Evolutionary conservation across 768 basidiomycete species (phyloP), one percentile per base, ranked within the genome.

Genomic region (Gloeophyllum trabeum): DNA sequence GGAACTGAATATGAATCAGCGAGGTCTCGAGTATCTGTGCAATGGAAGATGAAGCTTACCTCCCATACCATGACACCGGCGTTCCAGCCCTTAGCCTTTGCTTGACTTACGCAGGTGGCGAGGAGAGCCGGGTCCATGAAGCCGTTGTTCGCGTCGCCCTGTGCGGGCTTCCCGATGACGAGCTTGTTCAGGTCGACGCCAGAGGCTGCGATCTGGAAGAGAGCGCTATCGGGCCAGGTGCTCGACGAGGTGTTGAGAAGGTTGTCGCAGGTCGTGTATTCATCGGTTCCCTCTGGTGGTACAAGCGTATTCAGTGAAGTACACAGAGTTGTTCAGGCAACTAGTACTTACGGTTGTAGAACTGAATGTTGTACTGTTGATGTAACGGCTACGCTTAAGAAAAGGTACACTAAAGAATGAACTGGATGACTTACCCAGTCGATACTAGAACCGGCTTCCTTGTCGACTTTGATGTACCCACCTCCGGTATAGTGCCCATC

Each of bases 91-190:
- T 55, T 51, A 6, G 35, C 42, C 38, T 56, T 52, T 1, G 63
- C 65, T 51, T 62, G 55, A 7, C 36, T 43, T 20, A 65, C 55
- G 47, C 65, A 67, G 10, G 37, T 43, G 10, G 49, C 48, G 16
- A 67, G 47, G 13, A 50, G 49, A 7, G 46, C 43, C 2, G 60
- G 46, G 35, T 44, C 46, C 51, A 67, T 59, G 48, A 60, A 67
- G 23, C 54, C 55, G 40, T 61, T 64, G 20, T 45, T 48, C 0
- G 62, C 62, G 22, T 54, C 59, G 4, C 40, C 56, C 2, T 46
- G 20, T 12, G 61, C 55, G 1, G 82, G 83, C 58, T 88, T 88
- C 3, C 82, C 83, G 51, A 88, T 81, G 46, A 86, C 75, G 39
- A 86, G 64, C 59, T 88, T 86, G 54, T 70, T 56, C 35, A 75